Percentiles rank a stretch among this genome's conserved stretches.
phyloP scores from a whole-genome alignment of 2,329 filamentous ascomycete genomes.

The Orbilia quercus region DNA sequence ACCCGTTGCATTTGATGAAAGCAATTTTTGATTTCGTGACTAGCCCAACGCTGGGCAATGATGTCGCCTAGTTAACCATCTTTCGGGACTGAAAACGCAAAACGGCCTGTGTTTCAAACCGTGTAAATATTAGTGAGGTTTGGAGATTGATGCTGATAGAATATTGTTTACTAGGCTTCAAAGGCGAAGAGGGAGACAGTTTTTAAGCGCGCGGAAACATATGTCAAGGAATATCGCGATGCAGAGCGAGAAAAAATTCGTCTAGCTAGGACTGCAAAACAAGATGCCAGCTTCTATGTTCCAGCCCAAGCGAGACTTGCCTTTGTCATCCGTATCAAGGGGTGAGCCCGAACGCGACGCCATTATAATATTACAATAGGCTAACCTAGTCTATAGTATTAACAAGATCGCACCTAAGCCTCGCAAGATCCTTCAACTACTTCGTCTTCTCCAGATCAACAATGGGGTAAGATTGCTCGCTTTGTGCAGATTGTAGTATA shows the following conservation, averaged over 20 bases:
- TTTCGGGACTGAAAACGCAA: slow-evolving; percentile 89
- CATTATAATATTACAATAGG: slow-evolving; percentile 61
- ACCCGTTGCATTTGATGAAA: slow-evolving; percentile 34
- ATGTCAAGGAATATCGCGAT: slow-evolving; percentile 99
- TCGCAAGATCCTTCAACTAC: slow-evolving; percentile 99
- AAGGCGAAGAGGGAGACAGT: slow-evolving; percentile 98
- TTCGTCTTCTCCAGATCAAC: slow-evolving; percentile 99
- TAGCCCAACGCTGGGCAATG: slow-evolving; percentile 87
- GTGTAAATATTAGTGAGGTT: background rate
- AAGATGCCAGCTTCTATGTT: slow-evolving; percentile 92
- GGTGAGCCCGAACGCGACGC: slow-evolving; percentile 65
- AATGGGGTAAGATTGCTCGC: slow-evolving; percentile 73
- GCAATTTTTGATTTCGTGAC: slow-evolving; percentile 73
- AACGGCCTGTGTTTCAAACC: background rate
- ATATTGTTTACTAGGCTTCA: slow-evolving; percentile 74
- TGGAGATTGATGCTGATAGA: background rate
- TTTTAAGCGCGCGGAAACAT: slow-evolving; percentile 99
- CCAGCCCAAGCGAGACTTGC: slow-evolving; percentile 94
- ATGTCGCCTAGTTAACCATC: slow-evolving; percentile 98
- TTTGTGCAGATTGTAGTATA: background rate
- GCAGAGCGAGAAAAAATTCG: slow-evolving; percentile 98
- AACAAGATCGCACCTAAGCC: slow-evolving; percentile 99
- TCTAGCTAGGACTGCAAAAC: slow-evolving; percentile 86
- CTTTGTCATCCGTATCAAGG: slow-evolving; percentile 99
- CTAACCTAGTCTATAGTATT: slow-evolving; percentile 74